Base-by-base conservation (phyloP, 2,329 filamentous ascomycete genomes). In the Pseudocercospora fijiensis region DNA sequence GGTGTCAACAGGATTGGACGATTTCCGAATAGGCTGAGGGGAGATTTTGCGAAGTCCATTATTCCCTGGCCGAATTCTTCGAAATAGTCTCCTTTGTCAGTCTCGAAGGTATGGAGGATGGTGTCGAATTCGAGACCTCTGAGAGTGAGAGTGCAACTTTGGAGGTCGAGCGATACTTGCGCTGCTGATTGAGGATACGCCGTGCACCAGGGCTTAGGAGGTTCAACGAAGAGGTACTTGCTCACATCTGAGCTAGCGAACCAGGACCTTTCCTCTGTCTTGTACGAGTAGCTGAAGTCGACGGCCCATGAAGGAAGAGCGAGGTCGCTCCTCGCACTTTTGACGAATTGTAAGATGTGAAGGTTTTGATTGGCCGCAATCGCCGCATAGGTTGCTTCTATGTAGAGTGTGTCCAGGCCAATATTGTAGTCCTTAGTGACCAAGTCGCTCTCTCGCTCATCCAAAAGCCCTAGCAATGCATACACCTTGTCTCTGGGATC, bases 401-500 rank as follows among this genome's bases (percentile, higher is more conserved):
- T 37, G 33, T 37, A 37, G 10, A 37, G 33, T 13, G 13, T 37
- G 13, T n/a, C 33, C 4, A 37, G 33, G 13, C n/a, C 33, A 16
- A 37, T 37, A 16, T 37, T 37, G 33, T 37, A 37, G 33, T 37
- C 33, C 33, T 16, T 16, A 16, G 33, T 37, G 13, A 37, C n/a
- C 33, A 37, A 37, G 33, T 37, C 33, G 9, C 33, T 37, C n/a
- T 37, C 33, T 4, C 33, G 16, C 13, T 37, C 28, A 13, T 43
- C 49, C 20, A 43, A n/a, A 13, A 57, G 24, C 11, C 62, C 52
- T 6, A 64, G 62, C 24, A 64, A 20, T 27, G 58, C 62, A 43
- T 49, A 64, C 9, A 64, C 52, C n/a, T 60, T 59, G 51, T 64
- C 62, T 53, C 41, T 57, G 20, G 58, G 49, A 11, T 64, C 62